Base-by-base conservation (phyloP, 495 filamentous ascomycete species). In the Aspergillus carlsbadensis region DNA sequence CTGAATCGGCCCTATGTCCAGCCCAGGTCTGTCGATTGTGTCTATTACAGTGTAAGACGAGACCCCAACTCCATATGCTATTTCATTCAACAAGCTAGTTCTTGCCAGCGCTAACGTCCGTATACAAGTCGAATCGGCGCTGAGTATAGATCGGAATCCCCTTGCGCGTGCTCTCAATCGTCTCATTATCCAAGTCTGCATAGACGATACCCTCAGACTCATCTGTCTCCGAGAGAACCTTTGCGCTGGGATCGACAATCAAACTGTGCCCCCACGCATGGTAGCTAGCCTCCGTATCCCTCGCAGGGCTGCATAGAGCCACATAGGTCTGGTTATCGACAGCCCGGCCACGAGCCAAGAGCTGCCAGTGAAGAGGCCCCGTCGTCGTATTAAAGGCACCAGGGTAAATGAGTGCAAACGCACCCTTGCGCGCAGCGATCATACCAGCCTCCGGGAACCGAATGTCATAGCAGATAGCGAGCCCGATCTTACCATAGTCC, bases 381-480 rank as follows among this genome's bases (percentile, higher is more conserved):
- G 94, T 98, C 2, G 91, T 96, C 59, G 86, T 78, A 73, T 98
- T 98, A 76, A 98, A 98, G 2, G 95, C 94, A 20, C 92, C 94
- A 3, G 94, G 94, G 70, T 97, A 98, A 7, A 98, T 64, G 18
- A 98, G 81, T 31, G 88, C 77, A 70, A 98, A 98, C 52, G 84
- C 86, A 10, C 84, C 87, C 64, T 85, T 84, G 21, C 94, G 82
- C 11, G 94, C 91, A 3, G 92, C 93, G 45, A 98, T 87, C 75
- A 84, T 96, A 5, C 90, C 92, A 7, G 96, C 78, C 72, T 98
- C 94, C 0, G 94, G 93, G 77, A 98, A 98, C 7, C 94, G 90
- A 42, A 98, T 82, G 69, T 98, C 94, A 73, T 98, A 98, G 80
- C 94, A 98, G 65, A 98, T 97, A 13, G 87, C 92, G 1, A 98